Percentiles rank a stretch among this genome's conserved stretches.
Evolutionary conservation across 345 rosid species (phyloP).

Genomic region (Isatis tinctoria): DNA sequence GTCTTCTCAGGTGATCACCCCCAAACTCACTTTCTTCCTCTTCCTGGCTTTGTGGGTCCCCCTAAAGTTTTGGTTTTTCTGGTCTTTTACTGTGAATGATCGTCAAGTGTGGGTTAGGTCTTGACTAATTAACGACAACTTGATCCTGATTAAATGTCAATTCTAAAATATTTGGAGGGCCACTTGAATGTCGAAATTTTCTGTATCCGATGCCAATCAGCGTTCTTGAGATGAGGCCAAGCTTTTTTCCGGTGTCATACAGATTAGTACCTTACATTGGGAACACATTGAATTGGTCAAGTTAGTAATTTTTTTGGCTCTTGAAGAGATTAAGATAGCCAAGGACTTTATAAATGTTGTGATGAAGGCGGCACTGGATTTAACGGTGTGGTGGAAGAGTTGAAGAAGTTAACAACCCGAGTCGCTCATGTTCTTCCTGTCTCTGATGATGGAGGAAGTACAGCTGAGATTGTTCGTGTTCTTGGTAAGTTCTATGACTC

Average conservation of each 20-base stretch:
- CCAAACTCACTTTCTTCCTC: not conserved
- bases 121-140: not conserved
- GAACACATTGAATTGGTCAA: not conserved
- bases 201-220: not conserved
- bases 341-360: not conserved
- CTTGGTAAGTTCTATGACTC: slow-evolving; percentile 46
- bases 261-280: not conserved
- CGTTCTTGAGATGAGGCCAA: not conserved
- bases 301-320: not conserved
- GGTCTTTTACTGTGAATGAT: not conserved
- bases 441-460: slow-evolving; percentile 95
- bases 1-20: slow-evolving; percentile 66
- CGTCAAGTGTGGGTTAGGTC: slow-evolving; percentile 1
- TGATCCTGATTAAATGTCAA: not conserved
- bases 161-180: not conserved
- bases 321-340: not conserved
- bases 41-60: not conserved
- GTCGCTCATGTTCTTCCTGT: slow-evolving; percentile 95
- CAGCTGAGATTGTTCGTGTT: slow-evolving; percentile 97
- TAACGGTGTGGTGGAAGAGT: slow-evolving; percentile 90
- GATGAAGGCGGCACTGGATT: slow-evolving; percentile 84
- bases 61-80: not conserved
- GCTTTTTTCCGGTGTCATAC: not conserved
- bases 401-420: slow-evolving; percentile 73
- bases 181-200: not conserved